Conservation (phyloP, 208 protist genomes). For the Herpetomonas samuelpessoai region DNA sequence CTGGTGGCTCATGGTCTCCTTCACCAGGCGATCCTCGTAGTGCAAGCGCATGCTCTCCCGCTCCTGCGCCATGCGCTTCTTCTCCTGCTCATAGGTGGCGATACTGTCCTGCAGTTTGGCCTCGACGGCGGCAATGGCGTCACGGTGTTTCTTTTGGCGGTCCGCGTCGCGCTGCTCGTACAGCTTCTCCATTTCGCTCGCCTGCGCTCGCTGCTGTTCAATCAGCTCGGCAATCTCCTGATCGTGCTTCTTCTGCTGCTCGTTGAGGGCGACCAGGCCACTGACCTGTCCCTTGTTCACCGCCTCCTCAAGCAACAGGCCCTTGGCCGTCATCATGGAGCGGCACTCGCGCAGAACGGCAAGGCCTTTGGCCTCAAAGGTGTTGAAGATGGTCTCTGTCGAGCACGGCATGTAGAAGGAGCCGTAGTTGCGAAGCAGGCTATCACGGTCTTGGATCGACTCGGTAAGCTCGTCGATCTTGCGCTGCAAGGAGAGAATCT, state of each 20-base stretch:
- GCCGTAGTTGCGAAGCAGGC: constrained; percentile 17
- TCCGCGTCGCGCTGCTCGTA: constrained; percentile 6
- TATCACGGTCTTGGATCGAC: constrained; percentile 9
- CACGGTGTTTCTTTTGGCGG: constrained; percentile 6
- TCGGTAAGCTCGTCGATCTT: constrained; percentile 5
- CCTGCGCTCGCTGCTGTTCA: constrained; percentile 13
- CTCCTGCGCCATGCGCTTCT: constrained; percentile 22
- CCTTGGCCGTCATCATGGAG: constrained; percentile 14
- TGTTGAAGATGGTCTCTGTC: constrained; percentile 23
- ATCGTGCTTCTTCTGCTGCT: constrained; percentile 18
- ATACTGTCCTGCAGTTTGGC: constrained; percentile 8
- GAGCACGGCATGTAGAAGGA: constrained; percentile 13
- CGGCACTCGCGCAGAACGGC: constrained; percentile 13
- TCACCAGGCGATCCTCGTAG: constrained; percentile 33
- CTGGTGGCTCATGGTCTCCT: constrained; percentile 23
- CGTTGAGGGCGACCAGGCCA: constrained; percentile 15
- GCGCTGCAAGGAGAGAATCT: constrained; percentile 3
- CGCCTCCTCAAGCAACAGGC: constrained; percentile 17
- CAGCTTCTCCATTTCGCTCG: constrained; percentile 20
- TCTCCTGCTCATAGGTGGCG: constrained; percentile 27
- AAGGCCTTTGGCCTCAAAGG: constrained; percentile 23
- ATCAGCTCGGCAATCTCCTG: constrained; percentile 22
- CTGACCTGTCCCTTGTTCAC: constrained; percentile 17
- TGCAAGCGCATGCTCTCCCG: constrained; percentile 24
- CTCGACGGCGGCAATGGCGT: constrained; percentile 15